Percentiles rank a stretch among this genome's conserved stretches.
Evolutionary conservation across 225 moss, liverwort and hornwort genomes (phyloP).

Genomic region (Physcomitrellopsis africana): DNA sequence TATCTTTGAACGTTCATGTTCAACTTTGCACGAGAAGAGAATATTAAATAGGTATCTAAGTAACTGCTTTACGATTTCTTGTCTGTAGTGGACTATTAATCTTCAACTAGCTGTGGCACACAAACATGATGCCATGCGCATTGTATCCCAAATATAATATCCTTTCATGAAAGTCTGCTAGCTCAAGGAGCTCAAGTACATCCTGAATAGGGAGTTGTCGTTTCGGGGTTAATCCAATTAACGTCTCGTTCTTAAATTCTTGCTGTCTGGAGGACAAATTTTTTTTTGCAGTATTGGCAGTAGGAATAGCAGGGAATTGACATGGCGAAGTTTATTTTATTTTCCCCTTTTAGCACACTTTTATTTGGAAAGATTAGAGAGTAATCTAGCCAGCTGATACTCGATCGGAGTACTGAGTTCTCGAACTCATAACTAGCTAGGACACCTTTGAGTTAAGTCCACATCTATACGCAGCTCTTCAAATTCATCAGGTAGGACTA

Average conservation of each 20-base stretch:
- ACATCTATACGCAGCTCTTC: background rate
- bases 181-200: too few relatives aligned
- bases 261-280: too few relatives aligned
- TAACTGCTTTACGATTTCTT: background rate
- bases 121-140: too few relatives aligned
- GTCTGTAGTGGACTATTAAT: too few relatives aligned
- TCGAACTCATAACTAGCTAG: background rate
- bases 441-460: slow-evolving; percentile 3
- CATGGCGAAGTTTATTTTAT: background rate
- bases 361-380: background rate
- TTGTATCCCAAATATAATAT: too few relatives aligned
- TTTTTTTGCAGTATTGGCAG: too few relatives aligned
- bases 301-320: too few relatives aligned
- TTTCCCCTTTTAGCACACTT: background rate
- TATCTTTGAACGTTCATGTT: background rate
- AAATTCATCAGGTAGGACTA: background rate
- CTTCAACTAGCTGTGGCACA: too few relatives aligned
- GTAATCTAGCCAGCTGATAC: background rate
- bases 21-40: background rate
- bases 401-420: background rate
- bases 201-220: too few relatives aligned
- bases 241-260: too few relatives aligned
- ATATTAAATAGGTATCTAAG: background rate
- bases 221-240: too few relatives aligned
- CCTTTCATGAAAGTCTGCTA: too few relatives aligned